Base-by-base conservation (phyloP, 1,139 yeast genomes). In the Diutina sp. region DNA sequence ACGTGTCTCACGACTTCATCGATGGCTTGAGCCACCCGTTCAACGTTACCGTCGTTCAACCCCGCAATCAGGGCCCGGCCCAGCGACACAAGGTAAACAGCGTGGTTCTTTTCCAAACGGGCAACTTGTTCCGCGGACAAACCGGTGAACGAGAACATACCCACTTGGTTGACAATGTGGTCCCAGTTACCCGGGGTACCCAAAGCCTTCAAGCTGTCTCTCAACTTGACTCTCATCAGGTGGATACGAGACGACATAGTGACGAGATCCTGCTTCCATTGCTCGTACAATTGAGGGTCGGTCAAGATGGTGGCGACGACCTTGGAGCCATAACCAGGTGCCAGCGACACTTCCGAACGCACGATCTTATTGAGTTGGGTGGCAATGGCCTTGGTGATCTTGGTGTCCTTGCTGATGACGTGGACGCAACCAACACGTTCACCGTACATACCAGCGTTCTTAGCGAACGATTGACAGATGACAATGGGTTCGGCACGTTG, bases 21-120 rank as follows among this genome's bases (percentile, higher is more conserved):
- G 63, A 91, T 83, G 55, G 95, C 87, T 61, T 79, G 75, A 55
- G 97, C 97, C 55, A 91, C 95, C 65, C 83, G 78, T 60, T 80
- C 80, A 58, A 91, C 87, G 68, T 93, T 93, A 59, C 78, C 74
- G 56, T 86, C 85, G 72, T 90, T 93, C 70, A 93, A 80, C 32
- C 98, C 98, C 44, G 97, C 96, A 66, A 91, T 89, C 50, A 96
- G 87, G 60, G 95, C 95, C 71, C 99, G 85, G 56, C 99, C 98
- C 57, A 90, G 82, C 56, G 85, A 73, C 57, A 87, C 91, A 69
- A 87, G 68, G 67, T 87, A 87, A 57, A 91, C 84, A 28, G 86
- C 95, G 70, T 87, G 95, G 62, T 83, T 82, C 63, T 78, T 71
- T 67, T 90, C 96, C 60, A 91, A 79, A 62, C 88, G 79, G 58